Evolutionary conservation across 2,329 filamentous ascomycete genomes (phyloP).

Genomic region (Penicillium sp.): DNA sequence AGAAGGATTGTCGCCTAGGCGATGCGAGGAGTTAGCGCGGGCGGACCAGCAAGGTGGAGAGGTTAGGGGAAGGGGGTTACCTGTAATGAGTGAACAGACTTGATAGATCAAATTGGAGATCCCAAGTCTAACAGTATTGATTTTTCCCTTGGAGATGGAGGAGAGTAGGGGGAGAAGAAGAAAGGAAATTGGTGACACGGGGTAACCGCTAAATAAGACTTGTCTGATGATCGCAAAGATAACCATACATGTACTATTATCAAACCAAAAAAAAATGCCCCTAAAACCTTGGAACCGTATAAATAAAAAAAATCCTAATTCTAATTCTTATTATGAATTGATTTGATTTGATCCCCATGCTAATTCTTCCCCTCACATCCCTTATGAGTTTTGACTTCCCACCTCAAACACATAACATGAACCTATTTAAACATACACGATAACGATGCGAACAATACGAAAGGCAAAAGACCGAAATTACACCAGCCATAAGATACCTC

Average conservation of each 20-base stretch:
- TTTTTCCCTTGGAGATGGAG: background rate
- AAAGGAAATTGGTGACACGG: slow-evolving; percentile 17
- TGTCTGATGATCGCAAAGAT: slow-evolving; percentile 3
- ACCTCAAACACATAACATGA: too few relatives aligned
- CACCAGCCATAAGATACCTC: background rate
- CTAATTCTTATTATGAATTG: background rate
- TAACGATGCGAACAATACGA: background rate
- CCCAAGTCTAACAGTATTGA: background rate
- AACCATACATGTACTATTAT: slow-evolving; percentile 2
- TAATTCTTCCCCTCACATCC: slow-evolving; percentile 8
- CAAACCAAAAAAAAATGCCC: background rate
- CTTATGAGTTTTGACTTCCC: background rate
- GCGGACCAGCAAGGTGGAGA: background rate
- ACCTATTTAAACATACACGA: background rate
- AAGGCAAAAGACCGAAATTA: background rate
- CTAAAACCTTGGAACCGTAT: background rate
- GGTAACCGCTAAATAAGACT: slow-evolving; percentile 27
- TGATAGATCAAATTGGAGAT: slow-evolving; percentile 5
- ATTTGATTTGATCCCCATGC: background rate
- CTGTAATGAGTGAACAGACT: slow-evolving; percentile 15
- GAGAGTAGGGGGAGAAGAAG: slow-evolving; percentile 7
- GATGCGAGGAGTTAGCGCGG: slow-evolving; percentile 17
- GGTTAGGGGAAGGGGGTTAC: background rate
- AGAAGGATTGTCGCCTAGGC: slow-evolving; percentile 18
- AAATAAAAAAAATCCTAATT: background rate